Conservation (phyloP, 2,329 filamentous ascomycete genomes). For the Alternaria metachromatica region DNA sequence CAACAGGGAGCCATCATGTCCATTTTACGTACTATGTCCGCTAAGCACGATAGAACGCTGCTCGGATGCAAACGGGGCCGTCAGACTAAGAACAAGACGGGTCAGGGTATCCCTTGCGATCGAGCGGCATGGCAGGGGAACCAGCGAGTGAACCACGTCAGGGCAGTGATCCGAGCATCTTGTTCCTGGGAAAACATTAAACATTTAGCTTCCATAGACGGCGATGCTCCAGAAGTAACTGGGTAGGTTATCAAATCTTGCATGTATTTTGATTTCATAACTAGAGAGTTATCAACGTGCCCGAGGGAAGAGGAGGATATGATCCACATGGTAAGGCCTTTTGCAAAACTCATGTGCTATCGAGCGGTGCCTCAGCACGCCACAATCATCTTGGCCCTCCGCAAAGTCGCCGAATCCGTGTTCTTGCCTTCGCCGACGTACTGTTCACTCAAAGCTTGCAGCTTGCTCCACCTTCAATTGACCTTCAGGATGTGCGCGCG, state of each 20-base stretch:
- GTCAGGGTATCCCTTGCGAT: not conserved
- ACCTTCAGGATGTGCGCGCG: not conserved
- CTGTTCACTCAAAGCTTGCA: not conserved
- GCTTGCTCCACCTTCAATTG: not conserved
- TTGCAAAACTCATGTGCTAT: not conserved
- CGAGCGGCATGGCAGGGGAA: not conserved
- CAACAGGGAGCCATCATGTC: not conserved
- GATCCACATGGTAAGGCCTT: not conserved
- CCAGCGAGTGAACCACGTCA: not conserved
- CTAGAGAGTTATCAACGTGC: not conserved
- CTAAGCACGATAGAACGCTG: not conserved
- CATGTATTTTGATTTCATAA: not conserved
- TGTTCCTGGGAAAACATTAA: not conserved
- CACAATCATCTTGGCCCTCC: not conserved
- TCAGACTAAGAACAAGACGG: not conserved
- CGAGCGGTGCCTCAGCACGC: not conserved
- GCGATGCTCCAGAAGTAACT: not conserved
- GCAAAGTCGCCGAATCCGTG: not conserved
- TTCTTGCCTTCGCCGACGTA: not conserved
- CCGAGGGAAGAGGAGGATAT: not conserved
- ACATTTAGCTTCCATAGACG: not conserved
- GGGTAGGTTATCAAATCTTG: not conserved
- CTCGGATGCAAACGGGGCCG: not conserved
- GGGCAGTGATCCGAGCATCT: not conserved
- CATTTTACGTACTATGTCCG: not conserved